phyloP scores from a whole-genome alignment of 2,329 filamentous ascomycete genomes.

The Penicillium sp. region DNA sequence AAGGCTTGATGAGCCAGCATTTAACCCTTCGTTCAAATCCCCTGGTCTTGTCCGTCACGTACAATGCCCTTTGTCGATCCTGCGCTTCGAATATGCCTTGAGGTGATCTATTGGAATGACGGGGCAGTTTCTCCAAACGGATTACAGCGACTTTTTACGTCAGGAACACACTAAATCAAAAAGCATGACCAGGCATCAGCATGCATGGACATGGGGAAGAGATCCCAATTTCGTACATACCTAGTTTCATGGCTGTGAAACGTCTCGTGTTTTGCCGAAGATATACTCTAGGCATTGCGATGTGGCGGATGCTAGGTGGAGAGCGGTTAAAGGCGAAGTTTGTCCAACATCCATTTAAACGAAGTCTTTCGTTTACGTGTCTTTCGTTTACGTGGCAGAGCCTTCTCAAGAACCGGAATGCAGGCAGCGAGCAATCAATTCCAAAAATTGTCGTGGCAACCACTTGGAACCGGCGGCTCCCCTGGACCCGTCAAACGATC shows the following conservation, averaged over 20 bases:
- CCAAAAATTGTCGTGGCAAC: background rate
- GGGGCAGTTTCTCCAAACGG: background rate
- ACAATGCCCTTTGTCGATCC: background rate
- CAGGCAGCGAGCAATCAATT: background rate
- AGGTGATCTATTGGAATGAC: background rate
- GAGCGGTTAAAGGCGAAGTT: background rate
- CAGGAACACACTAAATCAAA: background rate
- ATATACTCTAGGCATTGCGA: background rate
- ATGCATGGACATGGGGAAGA: too few species aligned
- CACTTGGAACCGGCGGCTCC: background rate
- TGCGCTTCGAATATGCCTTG: background rate
- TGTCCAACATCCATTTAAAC: background rate
- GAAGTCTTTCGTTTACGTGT: background rate
- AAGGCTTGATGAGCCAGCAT: background rate
- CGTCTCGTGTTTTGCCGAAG: background rate
- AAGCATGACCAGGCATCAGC: background rate
- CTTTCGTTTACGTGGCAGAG: background rate
- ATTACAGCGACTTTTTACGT: background rate
- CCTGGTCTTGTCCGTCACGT: background rate
- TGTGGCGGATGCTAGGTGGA: background rate
- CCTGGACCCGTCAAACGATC: background rate
- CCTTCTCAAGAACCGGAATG: background rate
- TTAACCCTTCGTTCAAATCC: fast-evolving
- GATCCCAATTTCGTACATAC: background rate
- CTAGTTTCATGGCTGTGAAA: background rate